phyloP scores from a whole-genome alignment of 768 basidiomycete species.

The Suillus bovinus region DNA sequence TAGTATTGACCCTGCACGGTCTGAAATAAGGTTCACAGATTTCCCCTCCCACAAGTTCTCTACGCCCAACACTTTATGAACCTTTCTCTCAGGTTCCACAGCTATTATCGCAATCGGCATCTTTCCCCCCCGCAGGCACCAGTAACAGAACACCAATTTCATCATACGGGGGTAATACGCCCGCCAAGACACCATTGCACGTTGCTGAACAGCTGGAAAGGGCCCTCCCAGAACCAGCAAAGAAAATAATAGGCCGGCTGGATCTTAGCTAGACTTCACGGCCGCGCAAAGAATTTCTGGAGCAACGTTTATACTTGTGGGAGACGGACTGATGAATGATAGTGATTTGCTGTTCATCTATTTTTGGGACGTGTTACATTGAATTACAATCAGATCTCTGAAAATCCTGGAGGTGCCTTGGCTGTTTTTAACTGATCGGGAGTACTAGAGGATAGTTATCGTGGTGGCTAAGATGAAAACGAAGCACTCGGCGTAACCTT shows the following conservation, averaged over 20 bases:
- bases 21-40: constrained; percentile 40
- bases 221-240: constrained; percentile 16
- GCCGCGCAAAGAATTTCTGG: not conserved
- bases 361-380: constrained; percentile 4
- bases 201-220: constrained; percentile 12
- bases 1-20: constrained; percentile 1
- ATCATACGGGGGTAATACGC: constrained; percentile 58
- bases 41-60: constrained; percentile 44
- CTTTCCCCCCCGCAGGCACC: constrained; percentile 28
- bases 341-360: constrained; percentile 3
- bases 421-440: not conserved
- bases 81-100: constrained; percentile 36
- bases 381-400: constrained; percentile 5
- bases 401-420: constrained; percentile 7
- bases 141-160: constrained; percentile 56
- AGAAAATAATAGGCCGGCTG: constrained; percentile 18
- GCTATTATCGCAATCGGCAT: constrained; percentile 15
- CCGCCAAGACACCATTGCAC: constrained; percentile 35
- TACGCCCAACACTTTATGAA: constrained; percentile 41
- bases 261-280: constrained; percentile 26
- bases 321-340: constrained; percentile 7
- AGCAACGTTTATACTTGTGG: constrained; percentile 1
- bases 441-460: constrained; percentile 2
- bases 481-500: not conserved
- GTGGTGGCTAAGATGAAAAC: not conserved